Base-by-base conservation (phyloP, 2,329 filamentous ascomycete genomes). In the Passalora sequoiae region DNA sequence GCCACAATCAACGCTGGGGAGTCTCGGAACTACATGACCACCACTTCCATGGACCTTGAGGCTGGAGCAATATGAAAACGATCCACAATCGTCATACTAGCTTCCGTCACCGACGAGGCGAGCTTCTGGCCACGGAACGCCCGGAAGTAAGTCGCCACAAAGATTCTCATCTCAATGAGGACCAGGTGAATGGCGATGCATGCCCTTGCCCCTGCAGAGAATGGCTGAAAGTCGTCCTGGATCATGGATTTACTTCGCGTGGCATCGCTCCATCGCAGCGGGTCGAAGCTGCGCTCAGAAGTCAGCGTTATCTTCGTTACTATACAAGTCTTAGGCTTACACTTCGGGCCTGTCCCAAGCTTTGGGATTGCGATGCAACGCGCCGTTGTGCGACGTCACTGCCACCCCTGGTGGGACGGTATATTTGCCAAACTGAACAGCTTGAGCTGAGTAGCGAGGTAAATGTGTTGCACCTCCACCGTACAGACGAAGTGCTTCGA, bases 301-400 rank as follows among this genome's bases (percentile, higher is more conserved):
- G n/a, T n/a, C n/a, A n/a, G n/a, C n/a, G n/a, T n/a, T n/a, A n/a
- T n/a, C n/a, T n/a, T n/a, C n/a, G n/a, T n/a, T n/a, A n/a, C n/a
- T n/a, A n/a, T n/a, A n/a, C n/a, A n/a, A n/a, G n/a, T n/a, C n/a
- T n/a, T n/a, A n/a, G n/a, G n/a, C n/a, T n/a, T n/a, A n/a, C n/a
- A n/a, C n/a, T n/a, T n/a, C n/a, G 15, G 51, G 39, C 25, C 51
- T 35, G 2, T 19, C 22, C n/a, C 49, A 54, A 38, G 70, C 55
- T 9, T 21, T 33, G 1, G 51, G 43, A 30, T 68, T 61, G 28
- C 66, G 60, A 43, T 69, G 66, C 30, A 66, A 47, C 5, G 61
- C 65, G 49, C 64, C 69, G 2, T 64, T 64, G 40, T 68, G 62
- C 2, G 65, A 67, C 33, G 56, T 60, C 27, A 69, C 65, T 0